Evolutionary conservation across 1,284 basidiomycete species (phyloP).

Genomic region (Coniferiporia sulphurascens): DNA sequence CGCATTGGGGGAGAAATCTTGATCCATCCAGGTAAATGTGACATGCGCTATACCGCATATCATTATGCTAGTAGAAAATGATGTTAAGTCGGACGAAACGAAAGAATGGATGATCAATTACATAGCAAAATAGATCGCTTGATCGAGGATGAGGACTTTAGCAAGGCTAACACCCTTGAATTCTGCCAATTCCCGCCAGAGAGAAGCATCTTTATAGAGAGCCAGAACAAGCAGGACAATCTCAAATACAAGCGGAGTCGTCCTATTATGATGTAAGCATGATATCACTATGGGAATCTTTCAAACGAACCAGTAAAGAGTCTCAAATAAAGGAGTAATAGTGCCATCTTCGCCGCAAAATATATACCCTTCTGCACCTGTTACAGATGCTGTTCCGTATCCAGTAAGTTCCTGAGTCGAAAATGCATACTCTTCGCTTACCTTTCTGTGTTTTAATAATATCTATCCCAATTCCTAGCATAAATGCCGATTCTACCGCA

Average conservation of each 20-base stretch:
- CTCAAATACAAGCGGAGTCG: conserved; percentile 2
- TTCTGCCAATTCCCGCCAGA: background rate
- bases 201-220: background rate
- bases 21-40: background rate
- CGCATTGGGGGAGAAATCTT: background rate
- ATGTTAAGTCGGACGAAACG: background rate
- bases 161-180: background rate
- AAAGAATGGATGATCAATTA: background rate
- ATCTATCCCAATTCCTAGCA: background rate
- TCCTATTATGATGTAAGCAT: background rate
- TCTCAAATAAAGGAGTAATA: background rate
- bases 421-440: background rate
- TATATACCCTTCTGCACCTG: background rate
- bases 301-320: background rate
- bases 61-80: background rate
- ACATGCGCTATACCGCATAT: background rate
- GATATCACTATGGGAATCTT: too few species aligned
- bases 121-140: conserved; percentile 1
- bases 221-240: background rate
- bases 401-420: background rate
- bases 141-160: background rate
- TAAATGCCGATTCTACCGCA: background rate
- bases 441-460: background rate
- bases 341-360: background rate
- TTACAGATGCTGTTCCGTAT: background rate